Conservation (phyloP, 2,329 filamentous ascomycete species). For the Penicillium sp. region DNA sequence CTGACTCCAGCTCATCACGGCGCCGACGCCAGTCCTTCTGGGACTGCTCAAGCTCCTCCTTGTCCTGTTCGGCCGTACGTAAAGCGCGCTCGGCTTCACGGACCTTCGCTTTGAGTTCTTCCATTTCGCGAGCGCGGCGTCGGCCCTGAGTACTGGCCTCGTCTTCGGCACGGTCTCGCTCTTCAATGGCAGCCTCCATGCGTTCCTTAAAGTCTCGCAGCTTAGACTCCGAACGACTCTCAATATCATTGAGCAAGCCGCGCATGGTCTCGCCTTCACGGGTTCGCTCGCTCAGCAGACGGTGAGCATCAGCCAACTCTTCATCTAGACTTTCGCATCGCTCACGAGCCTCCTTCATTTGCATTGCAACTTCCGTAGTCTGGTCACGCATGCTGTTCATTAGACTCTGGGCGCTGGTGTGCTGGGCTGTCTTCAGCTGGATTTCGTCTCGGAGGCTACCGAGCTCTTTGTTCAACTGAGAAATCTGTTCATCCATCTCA, state of each 20-base stretch:
- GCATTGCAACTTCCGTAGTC: conserved; percentile 79
- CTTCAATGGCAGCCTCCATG: conserved; percentile 88
- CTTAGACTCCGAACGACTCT: conserved; percentile 75
- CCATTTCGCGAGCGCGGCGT: conserved; percentile 75
- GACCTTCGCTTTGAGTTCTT: conserved; percentile 76
- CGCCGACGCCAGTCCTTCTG: conserved; percentile 73
- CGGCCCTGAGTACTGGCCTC: conserved; percentile 77
- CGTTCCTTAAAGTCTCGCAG: conserved; percentile 84
- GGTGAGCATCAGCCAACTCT: conserved; percentile 83
- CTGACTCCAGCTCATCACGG: conserved; percentile 72
- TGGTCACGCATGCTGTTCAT: conserved; percentile 93
- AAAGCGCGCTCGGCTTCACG: conserved; percentile 78
- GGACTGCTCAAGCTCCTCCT: conserved; percentile 71
- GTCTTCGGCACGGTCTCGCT: conserved; percentile 88
- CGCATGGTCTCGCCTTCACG: conserved; percentile 95
- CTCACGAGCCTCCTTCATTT: conserved; percentile 83
- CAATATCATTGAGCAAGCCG: conserved; percentile 78
- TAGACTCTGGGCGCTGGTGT: conserved; percentile 77
- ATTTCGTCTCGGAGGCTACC: conserved; percentile 72
- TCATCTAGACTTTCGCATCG: conserved; percentile 86
- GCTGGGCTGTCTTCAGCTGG: conserved; percentile 80
- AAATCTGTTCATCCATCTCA: conserved; percentile 71
- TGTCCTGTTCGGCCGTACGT: conserved; percentile 68
- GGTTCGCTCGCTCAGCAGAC: conserved; percentile 80
- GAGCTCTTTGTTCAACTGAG: conserved; percentile 67